Percentiles rank a stretch among this genome's conserved stretches.
These are phyloP conservation scores for Beauveria sp. DNA, from an alignment of 2,329 filamentous ascomycete species.

Conservation along the genomic window DNA sequence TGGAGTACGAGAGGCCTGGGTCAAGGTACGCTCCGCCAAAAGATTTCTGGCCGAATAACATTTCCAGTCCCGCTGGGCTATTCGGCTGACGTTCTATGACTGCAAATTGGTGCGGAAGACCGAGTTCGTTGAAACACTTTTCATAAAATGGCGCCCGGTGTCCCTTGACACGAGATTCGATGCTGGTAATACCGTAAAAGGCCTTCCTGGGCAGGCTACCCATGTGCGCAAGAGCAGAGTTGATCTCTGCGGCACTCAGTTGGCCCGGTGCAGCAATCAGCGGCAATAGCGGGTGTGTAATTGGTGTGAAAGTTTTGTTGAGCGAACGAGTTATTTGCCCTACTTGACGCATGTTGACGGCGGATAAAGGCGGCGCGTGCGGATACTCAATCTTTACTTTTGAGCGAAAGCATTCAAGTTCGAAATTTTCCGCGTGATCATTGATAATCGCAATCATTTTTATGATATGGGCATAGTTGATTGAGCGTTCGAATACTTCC, in stretches of 20 bases:
- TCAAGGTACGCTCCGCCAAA: slow-evolving; percentile 81
- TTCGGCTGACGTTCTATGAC: slow-evolving; percentile 64
- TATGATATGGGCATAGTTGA: slow-evolving; percentile 73
- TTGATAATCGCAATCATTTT: slow-evolving; percentile 86
- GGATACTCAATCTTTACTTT: slow-evolving; percentile 63
- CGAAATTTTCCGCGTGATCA: slow-evolving; percentile 79
- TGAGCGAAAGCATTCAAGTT: slow-evolving; percentile 82
- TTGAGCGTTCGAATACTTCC: slow-evolving; percentile 62
- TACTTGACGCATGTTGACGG: slow-evolving; percentile 80
- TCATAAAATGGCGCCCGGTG: slow-evolving; percentile 80
- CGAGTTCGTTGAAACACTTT: slow-evolving; percentile 73
- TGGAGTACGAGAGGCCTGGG: slow-evolving; percentile 56
- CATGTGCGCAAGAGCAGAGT: slow-evolving; percentile 67
- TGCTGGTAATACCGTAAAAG: slow-evolving; percentile 72
- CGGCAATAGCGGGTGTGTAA: slow-evolving; percentile 77
- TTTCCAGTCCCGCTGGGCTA: slow-evolving; percentile 58
- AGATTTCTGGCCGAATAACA: slow-evolving; percentile 62
- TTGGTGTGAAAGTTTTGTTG: slow-evolving; percentile 81
- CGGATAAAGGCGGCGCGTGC: slow-evolving; percentile 66
- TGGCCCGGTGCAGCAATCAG: slow-evolving; percentile 82
- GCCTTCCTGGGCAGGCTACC: slow-evolving; percentile 73
- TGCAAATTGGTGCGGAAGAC: slow-evolving; percentile 75
- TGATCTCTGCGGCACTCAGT: slow-evolving; percentile 79
- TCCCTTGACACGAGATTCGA: slow-evolving; percentile 46
- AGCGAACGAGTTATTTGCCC: slow-evolving; percentile 77